A percentile compares a stretch with the other conserved stretches of the same genome.
phyloP scores from a whole-genome alignment of 2,329 filamentous ascomycete genomes.

The Aschersonia sp. region DNA sequence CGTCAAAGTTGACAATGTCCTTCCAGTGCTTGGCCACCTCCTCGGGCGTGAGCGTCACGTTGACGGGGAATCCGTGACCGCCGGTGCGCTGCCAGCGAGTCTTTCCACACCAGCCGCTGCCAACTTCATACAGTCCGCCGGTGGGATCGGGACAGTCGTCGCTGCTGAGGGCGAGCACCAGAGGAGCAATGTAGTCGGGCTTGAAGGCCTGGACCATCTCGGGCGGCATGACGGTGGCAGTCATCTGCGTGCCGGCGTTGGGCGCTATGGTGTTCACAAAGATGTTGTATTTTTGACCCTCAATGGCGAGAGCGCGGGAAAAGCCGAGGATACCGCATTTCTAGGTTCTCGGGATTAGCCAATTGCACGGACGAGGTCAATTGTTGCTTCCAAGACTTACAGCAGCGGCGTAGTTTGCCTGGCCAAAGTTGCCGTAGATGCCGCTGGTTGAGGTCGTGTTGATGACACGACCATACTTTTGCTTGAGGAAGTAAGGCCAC shows the following conservation, averaged over 20 bases:
- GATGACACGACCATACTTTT: conserved; percentile 93
- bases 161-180: conserved; percentile 71
- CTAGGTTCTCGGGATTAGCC: conserved; percentile 22
- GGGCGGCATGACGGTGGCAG: conserved; percentile 82
- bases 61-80: conserved; percentile 81
- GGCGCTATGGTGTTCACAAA: conserved; percentile 96
- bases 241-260: conserved; percentile 94
- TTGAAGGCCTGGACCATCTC: conserved; percentile 98
- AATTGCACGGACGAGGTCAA: background rate
- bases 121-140: conserved; percentile 84
- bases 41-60: conserved; percentile 73
- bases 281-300: conserved; percentile 96
- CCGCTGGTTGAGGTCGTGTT: conserved; percentile 96
- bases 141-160: conserved; percentile 80
- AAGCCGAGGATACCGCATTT: conserved; percentile 91
- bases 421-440: conserved; percentile 98
- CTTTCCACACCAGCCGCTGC: conserved; percentile 80
- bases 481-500: conserved; percentile 94
- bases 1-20: conserved; percentile 74
- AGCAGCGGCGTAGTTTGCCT: conserved; percentile 90
- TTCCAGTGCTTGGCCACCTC: conserved; percentile 63
- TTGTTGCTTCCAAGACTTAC: conserved; percentile 28
- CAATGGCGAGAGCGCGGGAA: conserved; percentile 80
- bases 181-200: conserved; percentile 91
- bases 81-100: conserved; percentile 92